Conservation (phyloP, 2,329 filamentous ascomycete species). For the Cercospora sp. region DNA sequence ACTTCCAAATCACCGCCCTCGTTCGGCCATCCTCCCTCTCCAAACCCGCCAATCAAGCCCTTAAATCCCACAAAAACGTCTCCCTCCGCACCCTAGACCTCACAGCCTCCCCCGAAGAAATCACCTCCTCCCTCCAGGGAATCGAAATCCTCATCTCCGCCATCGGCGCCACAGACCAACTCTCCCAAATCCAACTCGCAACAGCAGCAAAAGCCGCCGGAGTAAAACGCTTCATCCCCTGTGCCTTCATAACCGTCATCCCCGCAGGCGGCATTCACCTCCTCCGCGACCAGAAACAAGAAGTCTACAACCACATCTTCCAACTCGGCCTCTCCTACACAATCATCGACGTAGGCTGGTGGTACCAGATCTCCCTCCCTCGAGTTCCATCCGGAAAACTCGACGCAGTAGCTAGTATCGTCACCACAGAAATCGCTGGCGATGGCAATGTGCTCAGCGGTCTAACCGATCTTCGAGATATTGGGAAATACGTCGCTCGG, state of each 20-base stretch:
- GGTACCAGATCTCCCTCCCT: slow-evolving; percentile 55
- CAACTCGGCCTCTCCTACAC: slow-evolving; percentile 55
- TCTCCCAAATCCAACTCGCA: slow-evolving; percentile 32
- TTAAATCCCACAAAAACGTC: slow-evolving; percentile 46
- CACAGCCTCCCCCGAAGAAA: slow-evolving; percentile 33
- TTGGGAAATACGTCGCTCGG: slow-evolving; percentile 54
- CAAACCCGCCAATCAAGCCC: slow-evolving; percentile 46
- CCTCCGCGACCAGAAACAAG: slow-evolving; percentile 48
- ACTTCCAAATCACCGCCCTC: slow-evolving; percentile 48
- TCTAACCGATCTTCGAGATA: slow-evolving; percentile 54
- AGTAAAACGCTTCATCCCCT: slow-evolving; percentile 39
- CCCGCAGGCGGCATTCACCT: slow-evolving; percentile 49
- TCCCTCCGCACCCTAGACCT: slow-evolving; percentile 49
- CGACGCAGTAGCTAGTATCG: slow-evolving; percentile 46
- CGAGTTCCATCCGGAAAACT: slow-evolving; percentile 46
- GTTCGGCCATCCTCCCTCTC: slow-evolving; percentile 47
- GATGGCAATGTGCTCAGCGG: slow-evolving; percentile 49
- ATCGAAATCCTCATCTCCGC: slow-evolving; percentile 41
- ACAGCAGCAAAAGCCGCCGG: slow-evolving; percentile 36
- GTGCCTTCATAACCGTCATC: slow-evolving; percentile 41
- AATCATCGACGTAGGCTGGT: slow-evolving; percentile 60
- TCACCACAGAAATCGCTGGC: slow-evolving; percentile 44
- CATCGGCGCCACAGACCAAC: slow-evolving; percentile 22
- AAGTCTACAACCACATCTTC: slow-evolving; percentile 53
- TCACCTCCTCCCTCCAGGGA: slow-evolving; percentile 38